Conservation (phyloP, 2,329 filamentous ascomycete species). For the Chalaropsis thielavioides region DNA sequence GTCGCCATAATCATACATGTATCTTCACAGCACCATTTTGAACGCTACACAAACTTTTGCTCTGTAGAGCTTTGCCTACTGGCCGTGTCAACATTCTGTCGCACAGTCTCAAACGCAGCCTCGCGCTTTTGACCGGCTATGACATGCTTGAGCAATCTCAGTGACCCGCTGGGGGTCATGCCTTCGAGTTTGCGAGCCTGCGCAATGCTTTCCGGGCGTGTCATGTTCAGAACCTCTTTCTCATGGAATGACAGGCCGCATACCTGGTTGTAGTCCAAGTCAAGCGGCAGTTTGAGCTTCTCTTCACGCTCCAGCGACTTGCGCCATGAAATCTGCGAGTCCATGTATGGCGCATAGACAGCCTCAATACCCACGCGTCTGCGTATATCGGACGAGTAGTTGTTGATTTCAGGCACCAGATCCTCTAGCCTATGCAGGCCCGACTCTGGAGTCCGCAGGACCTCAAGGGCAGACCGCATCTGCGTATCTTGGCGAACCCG, state of each 20-base stretch:
- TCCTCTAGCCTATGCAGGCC: slow-evolving; percentile 42
- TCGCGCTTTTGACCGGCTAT: slow-evolving; percentile 12
- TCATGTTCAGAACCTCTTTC: slow-evolving; percentile 51
- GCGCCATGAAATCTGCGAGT: slow-evolving; percentile 52
- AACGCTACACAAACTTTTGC: neutral
- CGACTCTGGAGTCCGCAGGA: slow-evolving; percentile 54
- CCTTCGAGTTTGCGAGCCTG: slow-evolving; percentile 84
- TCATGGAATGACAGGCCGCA: slow-evolving; percentile 69
- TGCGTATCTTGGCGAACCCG: slow-evolving; percentile 49
- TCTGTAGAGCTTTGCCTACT: neutral
- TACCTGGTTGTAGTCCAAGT: slow-evolving; percentile 63
- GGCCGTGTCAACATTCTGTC: neutral
- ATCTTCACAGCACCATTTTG: neutral
- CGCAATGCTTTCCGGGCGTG: slow-evolving; percentile 69
- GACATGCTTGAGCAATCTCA: slow-evolving; percentile 51
- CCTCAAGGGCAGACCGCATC: slow-evolving; percentile 59
- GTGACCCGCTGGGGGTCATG: slow-evolving; percentile 45
- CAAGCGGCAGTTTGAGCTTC: slow-evolving; percentile 50
- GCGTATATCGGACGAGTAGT: slow-evolving; percentile 44
- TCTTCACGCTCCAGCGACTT: slow-evolving; percentile 63
- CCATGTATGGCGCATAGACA: slow-evolving; percentile 74
- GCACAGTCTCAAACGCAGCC: slow-evolving; percentile 12
- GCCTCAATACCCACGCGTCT: slow-evolving; percentile 67
- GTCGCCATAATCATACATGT: neutral
- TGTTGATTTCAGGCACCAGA: slow-evolving; percentile 41